Conservation (phyloP, 306 rosid species). For the Sicyos baderoa region DNA sequence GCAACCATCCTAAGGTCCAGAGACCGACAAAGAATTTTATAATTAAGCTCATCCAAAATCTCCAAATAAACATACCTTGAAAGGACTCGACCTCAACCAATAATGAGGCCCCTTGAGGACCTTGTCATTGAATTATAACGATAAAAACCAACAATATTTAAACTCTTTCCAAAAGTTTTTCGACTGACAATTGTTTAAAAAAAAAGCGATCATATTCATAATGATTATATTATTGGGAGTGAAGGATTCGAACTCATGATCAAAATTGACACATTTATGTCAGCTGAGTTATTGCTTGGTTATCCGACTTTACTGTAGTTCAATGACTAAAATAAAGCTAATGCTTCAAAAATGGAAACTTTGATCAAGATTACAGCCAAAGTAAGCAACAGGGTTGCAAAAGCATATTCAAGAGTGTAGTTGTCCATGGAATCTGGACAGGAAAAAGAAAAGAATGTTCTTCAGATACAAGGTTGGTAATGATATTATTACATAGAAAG, state of each 20-base stretch:
- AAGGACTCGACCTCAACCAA: too few relatives aligned
- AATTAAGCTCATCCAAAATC: too few relatives aligned
- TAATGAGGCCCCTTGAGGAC: too few relatives aligned
- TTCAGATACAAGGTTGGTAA: neutral
- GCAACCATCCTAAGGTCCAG: too few relatives aligned
- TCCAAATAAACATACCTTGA: too few relatives aligned
- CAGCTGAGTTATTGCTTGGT: too few relatives aligned
- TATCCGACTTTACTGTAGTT: neutral
- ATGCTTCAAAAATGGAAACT: neutral
- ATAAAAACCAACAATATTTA: neutral
- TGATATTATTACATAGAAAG: neutral
- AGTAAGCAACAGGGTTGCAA: constrained; percentile 7
- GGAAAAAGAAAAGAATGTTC: neutral
- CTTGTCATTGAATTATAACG: neutral
- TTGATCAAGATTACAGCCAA: neutral
- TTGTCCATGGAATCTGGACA: constrained; percentile 11
- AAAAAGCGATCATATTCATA: neutral
- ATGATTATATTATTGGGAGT: neutral
- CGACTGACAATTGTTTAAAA: neutral
- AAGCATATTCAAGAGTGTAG: neutral
- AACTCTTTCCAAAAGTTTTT: neutral
- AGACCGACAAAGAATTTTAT: too few relatives aligned
- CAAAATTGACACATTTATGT: too few relatives aligned
- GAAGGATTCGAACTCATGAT: too few relatives aligned
- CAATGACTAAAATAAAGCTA: neutral